phyloP scores from a whole-genome alignment of 2,329 filamentous ascomycete genomes.

The Amauroascus verrucosus region DNA sequence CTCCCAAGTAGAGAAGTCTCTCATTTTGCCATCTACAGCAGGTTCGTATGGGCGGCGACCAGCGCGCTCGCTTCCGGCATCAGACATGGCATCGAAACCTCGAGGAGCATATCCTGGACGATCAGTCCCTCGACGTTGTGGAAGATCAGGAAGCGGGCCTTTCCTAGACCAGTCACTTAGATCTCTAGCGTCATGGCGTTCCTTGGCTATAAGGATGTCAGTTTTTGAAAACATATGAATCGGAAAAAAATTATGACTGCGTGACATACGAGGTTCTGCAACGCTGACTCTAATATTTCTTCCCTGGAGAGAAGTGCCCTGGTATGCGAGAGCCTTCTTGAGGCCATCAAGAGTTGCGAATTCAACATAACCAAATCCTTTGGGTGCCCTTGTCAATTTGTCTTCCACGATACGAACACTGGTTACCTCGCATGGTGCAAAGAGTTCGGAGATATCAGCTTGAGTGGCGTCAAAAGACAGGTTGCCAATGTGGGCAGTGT shows the following conservation, averaged over 20 bases:
- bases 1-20: conserved; percentile 87
- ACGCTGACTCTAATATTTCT: conserved; percentile 88
- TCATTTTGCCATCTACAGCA: conserved; percentile 59
- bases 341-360: conserved; percentile 79
- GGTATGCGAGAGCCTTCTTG: conserved; percentile 77
- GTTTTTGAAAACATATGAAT: not conserved
- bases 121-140: conserved; percentile 48
- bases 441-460: conserved; percentile 75
- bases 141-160: conserved; percentile 71
- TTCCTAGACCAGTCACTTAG: conserved; percentile 87
- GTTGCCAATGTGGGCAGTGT: conserved; percentile 91
- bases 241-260: not conserved
- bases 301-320: conserved; percentile 73
- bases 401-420: conserved; percentile 96
- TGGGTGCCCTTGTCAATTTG: conserved; percentile 83
- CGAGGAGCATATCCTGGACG: conserved; percentile 45
- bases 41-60: conserved; percentile 57
- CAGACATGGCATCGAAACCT: conserved; percentile 46
- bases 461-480: conserved; percentile 87
- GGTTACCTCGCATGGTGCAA: conserved; percentile 71
- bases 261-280: conserved; percentile 83
- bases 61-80: conserved; percentile 53
- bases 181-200: conserved; percentile 69
- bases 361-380: conserved; percentile 97
- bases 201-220: conserved; percentile 56